Base-by-base conservation (phyloP, 805 yeast species). In the Debaryomyces hansenii region DNA sequence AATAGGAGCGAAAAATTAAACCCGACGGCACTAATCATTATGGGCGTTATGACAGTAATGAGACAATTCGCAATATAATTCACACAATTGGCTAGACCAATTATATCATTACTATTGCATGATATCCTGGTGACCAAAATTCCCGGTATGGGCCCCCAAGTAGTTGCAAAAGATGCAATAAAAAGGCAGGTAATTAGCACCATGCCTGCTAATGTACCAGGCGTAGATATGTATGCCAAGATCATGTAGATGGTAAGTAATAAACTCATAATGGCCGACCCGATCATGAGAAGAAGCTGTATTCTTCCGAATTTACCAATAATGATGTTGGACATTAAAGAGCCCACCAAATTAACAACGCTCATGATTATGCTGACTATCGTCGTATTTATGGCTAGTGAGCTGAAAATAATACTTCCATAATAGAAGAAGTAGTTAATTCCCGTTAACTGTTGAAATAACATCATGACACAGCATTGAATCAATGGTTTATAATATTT, bases 101-200 rank as follows among this genome's bases (percentile, higher is more conserved):
- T 53, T 3, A 55, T 50, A 8, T 49, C 16, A 34, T 60, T 56
- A 37, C 57, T 52, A 38, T 63, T 62, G 4, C 46, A 46, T n/a
- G 63, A 56, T 14, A 63, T 35, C 10, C 55, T 53, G 45, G 55
- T 60, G 43, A 56, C 55, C 28, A 44, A 60, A 12, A 35, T 64
- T 53, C 4, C 64, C 64, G 12, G 59, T 49, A 18, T 66, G 3
- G 71, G 70, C 4, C 72, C 71, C 73, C 72, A 67, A 40, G 60
- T 54, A 12, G 51, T 39, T 7, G 69, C 57, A 44, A 61, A 63
- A 4, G 47, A 46, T 12, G 61, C 43, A 31, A 61, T 50, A 37
- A 55, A 61, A 7, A 48, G n/a, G 18, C 58, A 53, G 6, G 54
- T 55, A 8, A 57, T 49, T 40, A 61, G 43, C 4, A 51, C 35